Percentiles rank a stretch among this genome's conserved stretches.
These are phyloP conservation scores for Pulveroboletus frians DNA, from an alignment of 768 basidiomycete genomes.

Conservation along the genomic window DNA sequence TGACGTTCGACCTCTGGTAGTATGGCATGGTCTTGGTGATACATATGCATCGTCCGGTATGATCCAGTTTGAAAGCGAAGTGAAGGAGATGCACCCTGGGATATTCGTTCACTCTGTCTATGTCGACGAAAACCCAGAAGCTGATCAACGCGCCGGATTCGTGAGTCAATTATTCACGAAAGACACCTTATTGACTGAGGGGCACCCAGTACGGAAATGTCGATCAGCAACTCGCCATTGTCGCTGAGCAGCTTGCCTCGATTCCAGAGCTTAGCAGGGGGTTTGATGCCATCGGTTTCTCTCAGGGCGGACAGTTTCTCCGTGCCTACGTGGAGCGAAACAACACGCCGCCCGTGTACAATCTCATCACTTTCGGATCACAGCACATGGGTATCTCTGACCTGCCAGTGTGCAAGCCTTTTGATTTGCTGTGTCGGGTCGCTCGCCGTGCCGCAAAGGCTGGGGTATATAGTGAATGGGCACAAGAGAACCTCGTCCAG, in stretches of 20 bases:
- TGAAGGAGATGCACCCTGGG: slow-evolving; percentile 63
- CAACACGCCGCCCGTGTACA: slow-evolving; percentile 68
- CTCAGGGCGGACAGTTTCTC: slow-evolving; percentile 86
- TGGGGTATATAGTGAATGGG: slow-evolving; percentile 72
- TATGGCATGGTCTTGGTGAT: slow-evolving; percentile 86
- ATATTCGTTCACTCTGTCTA: slow-evolving; percentile 76
- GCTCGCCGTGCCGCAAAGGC: slow-evolving; percentile 56
- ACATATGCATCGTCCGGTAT: slow-evolving; percentile 70
- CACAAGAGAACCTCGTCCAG: slow-evolving; percentile 70
- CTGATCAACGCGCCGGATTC: slow-evolving; percentile 65
- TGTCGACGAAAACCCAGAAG: slow-evolving; percentile 54
- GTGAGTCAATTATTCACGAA: slow-evolving; percentile 43
- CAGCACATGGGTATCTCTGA: slow-evolving; percentile 86
- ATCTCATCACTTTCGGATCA: slow-evolving; percentile 82
- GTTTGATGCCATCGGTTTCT: slow-evolving; percentile 86
- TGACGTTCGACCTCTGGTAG: slow-evolving; percentile 50
- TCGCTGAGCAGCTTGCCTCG: slow-evolving; percentile 56
- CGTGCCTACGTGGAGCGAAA: slow-evolving; percentile 78
- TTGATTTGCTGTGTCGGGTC: slow-evolving; percentile 65
- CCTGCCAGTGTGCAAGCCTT: slow-evolving; percentile 57
- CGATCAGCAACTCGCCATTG: slow-evolving; percentile 60
- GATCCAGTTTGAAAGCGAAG: slow-evolving; percentile 51
- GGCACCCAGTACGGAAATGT: slow-evolving; percentile 67
- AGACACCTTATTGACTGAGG: slow-evolving; percentile 2
- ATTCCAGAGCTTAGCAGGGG: slow-evolving; percentile 63